phyloP scores from a whole-genome alignment of 2,329 filamentous ascomycete species.

The Magnaporthiopsis rhizophila region DNA sequence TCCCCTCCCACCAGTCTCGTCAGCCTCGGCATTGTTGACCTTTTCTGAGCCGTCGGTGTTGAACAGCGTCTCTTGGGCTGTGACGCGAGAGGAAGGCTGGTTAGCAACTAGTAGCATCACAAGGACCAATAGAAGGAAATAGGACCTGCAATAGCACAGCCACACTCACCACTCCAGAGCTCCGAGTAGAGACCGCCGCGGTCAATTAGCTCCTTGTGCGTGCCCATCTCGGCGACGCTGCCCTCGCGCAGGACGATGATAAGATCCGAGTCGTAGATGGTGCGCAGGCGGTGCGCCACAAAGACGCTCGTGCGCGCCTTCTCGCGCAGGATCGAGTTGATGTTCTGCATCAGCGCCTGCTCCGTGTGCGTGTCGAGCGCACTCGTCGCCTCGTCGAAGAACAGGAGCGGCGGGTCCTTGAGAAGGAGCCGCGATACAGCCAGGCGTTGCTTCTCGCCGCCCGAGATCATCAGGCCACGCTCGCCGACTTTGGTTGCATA shows the following conservation, averaged over 20 bases:
- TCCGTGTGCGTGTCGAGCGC: conserved; percentile 58
- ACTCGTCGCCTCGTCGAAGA: conserved; percentile 22
- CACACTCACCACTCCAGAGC: conserved; percentile 60
- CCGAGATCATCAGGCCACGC: conserved; percentile 30
- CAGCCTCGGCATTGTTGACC: neutral
- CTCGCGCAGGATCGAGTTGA: conserved; percentile 84
- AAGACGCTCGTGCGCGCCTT: conserved; percentile 89
- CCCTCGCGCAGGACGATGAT: conserved; percentile 88
- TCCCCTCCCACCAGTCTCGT: neutral
- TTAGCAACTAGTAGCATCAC: neutral
- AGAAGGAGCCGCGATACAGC: conserved; percentile 37
- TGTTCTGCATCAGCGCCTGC: conserved; percentile 80
- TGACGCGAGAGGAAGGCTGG: neutral
- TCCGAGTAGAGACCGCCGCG: conserved; percentile 74
- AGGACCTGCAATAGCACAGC: neutral
- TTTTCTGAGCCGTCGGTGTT: conserved; percentile 7
- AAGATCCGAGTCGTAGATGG: conserved; percentile 86
- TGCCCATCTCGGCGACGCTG: conserved; percentile 79
- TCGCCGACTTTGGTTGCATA: conserved; percentile 80
- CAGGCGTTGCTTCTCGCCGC: conserved; percentile 49
- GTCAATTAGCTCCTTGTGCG: conserved; percentile 76
- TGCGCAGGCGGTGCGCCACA: conserved; percentile 83
- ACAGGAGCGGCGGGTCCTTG: conserved; percentile 28
- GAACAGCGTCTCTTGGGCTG: conserved; percentile 16
- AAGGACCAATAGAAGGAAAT: neutral